Base-by-base conservation (phyloP, 805 yeast genomes). In the Wickerhamiella kurtzmanii region DNA sequence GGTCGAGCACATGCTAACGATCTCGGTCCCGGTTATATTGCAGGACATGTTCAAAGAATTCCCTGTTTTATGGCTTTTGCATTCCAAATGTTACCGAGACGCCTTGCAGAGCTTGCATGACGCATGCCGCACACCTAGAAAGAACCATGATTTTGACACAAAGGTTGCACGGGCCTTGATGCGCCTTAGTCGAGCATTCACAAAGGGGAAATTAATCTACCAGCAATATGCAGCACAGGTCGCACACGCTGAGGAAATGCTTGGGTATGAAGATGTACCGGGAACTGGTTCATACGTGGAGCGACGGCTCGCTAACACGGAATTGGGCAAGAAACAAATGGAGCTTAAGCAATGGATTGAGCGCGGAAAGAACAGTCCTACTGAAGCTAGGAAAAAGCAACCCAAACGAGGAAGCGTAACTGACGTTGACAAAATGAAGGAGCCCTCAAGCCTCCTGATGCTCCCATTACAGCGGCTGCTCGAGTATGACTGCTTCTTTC, bases 1-100 rank as follows among this genome's bases (percentile, higher is more conserved):
- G 15, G 19, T 46, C 25, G 32, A 25, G 32, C 48, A 41, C 19
- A 41, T 51, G 8, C 56, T 55, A 41, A 16, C 49, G 20, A 25
- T 25, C 32, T 25, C 32, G 11, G 43, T 39, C 9, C 47, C 51
- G 2, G 40, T 40, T 15, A 50, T 50, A 28, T 48, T 51, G 3
- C 25, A 43, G 9, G 40, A 37, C 8, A 48, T 53, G 8, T 54
- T 57, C 44, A 47, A 40, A 25, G 38, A 49, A 13, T 44, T 58
- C 35, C 57, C 60, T 13, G 59, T 53, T 32, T 40, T 59, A 3
- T 48, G 45, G 35, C 41, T 45, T 11, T 22, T 56, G 5, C 61
- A 58, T 44, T 35, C 44, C 2, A 48, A 54, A 4, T 21, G 44
- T 1, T 16, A 52, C 16, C 36, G 52, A 2, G 50, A 48, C 3